phyloP scores from a whole-genome alignment of 257 asterid genomes.

The Capsicum baccatum region DNA sequence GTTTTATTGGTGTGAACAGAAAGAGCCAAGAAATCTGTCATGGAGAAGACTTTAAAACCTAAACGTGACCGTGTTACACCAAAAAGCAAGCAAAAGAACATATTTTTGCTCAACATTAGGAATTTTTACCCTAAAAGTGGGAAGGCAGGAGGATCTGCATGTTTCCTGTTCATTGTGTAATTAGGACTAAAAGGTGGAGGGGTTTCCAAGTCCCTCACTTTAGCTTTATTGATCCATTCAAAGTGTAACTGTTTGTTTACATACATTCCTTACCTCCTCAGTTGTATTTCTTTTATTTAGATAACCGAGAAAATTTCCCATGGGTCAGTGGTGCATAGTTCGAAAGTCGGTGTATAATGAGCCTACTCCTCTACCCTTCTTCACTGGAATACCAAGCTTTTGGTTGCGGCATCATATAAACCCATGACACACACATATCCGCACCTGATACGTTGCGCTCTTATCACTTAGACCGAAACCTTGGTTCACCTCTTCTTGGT shows the following conservation, averaged over 20 bases:
- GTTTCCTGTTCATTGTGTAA: constrained; percentile 4
- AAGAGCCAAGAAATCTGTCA: not conserved
- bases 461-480: not conserved
- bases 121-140: constrained; percentile 1
- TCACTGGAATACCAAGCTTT: constrained; percentile 1
- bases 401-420: not conserved
- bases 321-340: constrained; percentile 15
- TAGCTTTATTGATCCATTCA: constrained; percentile 11
- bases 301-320: not conserved
- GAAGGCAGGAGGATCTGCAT: constrained; percentile 6
- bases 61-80: not conserved
- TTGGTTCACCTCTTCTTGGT: not conserved
- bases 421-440: not conserved
- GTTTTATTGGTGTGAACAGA: not conserved
- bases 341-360: not conserved
- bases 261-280: constrained; percentile 1
- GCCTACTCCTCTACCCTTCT: not conserved
- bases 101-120: not conserved
- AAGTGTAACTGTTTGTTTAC: not conserved
- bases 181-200: not conserved
- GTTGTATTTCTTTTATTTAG: not conserved
- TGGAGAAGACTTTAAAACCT: not conserved
- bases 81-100: not conserved
- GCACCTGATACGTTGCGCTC: not conserved
- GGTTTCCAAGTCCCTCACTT: constrained; percentile 18